A percentile compares a stretch with the other conserved stretches of the same genome.
phyloP scores from a whole-genome alignment of 768 basidiomycete genomes.

The Astraeus odoratus region DNA sequence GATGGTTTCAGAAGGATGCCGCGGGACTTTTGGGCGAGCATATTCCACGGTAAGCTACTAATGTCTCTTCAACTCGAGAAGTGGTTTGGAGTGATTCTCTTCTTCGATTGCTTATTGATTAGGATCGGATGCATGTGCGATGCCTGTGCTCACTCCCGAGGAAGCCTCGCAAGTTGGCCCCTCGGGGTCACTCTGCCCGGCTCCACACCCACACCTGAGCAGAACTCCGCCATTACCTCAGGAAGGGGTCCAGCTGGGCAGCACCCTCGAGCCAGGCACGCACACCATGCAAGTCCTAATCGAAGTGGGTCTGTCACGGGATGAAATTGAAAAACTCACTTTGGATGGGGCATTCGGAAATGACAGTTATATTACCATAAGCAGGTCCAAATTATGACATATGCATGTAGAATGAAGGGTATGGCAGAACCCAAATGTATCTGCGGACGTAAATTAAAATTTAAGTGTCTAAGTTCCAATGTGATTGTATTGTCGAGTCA shows the following conservation, averaged over 20 bases:
- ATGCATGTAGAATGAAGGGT: not conserved
- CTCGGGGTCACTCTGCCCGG: conserved; percentile 34
- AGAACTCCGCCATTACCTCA: conserved; percentile 23
- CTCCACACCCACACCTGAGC: conserved; percentile 45
- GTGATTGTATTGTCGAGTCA: not conserved
- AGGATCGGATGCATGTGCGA: conserved; percentile 68
- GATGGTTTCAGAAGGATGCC: conserved; percentile 55
- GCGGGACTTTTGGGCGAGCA: conserved; percentile 60
- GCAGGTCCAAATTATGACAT: conserved; percentile 23
- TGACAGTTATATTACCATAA: conserved; percentile 16
- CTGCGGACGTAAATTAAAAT: not conserved
- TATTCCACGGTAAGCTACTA: conserved; percentile 52
- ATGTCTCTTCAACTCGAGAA: not conserved
- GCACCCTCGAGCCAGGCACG: conserved; percentile 38
- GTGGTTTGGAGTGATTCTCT: not conserved
- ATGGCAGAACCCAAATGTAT: not conserved
- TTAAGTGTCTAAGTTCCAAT: not conserved
- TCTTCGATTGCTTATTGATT: conserved; percentile 1
- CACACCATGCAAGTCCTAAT: conserved; percentile 48
- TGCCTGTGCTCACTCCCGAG: conserved; percentile 57
- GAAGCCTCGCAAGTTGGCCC: conserved; percentile 49
- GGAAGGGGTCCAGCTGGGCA: conserved; percentile 3
- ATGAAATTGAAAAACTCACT: conserved; percentile 33
- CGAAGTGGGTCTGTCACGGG: conserved; percentile 44
- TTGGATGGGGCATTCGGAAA: conserved; percentile 43